Evolutionary conservation across 495 filamentous ascomycete genomes (phyloP).

Genomic region (Durotheca rogersii): DNA sequence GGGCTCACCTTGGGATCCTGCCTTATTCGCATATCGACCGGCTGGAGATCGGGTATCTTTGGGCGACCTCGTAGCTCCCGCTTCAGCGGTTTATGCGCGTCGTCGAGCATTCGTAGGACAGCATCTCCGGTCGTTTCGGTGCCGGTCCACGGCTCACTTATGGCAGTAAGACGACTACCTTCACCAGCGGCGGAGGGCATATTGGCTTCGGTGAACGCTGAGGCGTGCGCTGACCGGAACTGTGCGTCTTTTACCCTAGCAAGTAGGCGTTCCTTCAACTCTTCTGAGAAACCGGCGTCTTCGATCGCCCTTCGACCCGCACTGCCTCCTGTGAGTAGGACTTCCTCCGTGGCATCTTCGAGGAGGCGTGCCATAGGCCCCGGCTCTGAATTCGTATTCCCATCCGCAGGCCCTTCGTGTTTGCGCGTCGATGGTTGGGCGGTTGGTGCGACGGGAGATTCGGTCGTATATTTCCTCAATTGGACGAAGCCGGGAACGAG

Average conservation of each 20-base stretch:
- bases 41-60: constrained; percentile 53
- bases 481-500: background rate
- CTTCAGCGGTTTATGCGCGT: constrained; percentile 71
- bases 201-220: constrained; percentile 65
- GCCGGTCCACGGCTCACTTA: constrained; percentile 75
- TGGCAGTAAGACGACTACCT: constrained; percentile 71
- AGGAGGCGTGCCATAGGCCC: constrained; percentile 76
- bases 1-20: constrained; percentile 39
- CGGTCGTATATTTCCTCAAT: constrained; percentile 21
- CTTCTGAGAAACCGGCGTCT: constrained; percentile 84
- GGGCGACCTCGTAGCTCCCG: constrained; percentile 43
- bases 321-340: constrained; percentile 67
- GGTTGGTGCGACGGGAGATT: background rate
- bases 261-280: constrained; percentile 73
- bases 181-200: constrained; percentile 66
- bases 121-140: constrained; percentile 71
- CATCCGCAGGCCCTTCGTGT: constrained; percentile 1
- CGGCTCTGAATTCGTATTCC: constrained; percentile 17
- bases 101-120: constrained; percentile 83
- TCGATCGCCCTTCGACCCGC: constrained; percentile 72
- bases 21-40: constrained; percentile 62
- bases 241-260: constrained; percentile 68
- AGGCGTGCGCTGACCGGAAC: constrained; percentile 68
- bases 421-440: background rate
- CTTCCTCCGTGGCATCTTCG: constrained; percentile 77